Evolutionary conservation across 228 moss, liverwort and hornwort genomes (phyloP), one percentile per base, ranked within the genome.

Genomic region (Sphagnum magellanicum): DNA sequence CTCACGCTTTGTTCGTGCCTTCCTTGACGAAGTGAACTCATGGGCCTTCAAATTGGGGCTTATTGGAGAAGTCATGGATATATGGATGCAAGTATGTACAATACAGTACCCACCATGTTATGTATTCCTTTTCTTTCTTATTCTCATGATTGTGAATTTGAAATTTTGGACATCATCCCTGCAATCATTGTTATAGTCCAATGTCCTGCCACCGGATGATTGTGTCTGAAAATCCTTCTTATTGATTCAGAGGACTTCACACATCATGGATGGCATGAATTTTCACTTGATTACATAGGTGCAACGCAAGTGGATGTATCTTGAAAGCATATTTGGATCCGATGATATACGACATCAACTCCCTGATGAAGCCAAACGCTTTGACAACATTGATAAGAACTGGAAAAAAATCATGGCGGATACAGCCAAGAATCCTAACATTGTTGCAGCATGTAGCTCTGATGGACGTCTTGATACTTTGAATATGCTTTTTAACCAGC

Each of bases 231-330:
- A 32, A 32, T 32, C 32, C 32, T 32, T 32, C 32, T 32, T 32
- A 32, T 32, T 32, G 32, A 32, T 3, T 32, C 32, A 32, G 32
- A 32, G 32, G 32, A 32, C 32, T 32, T 32, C 32, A 32, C 32
- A 32, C 32, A 32, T 32, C 32, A 32, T 32, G 32, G 32, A 2
- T 32, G 32, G 32, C 32, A 32, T 32, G 32, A 32, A 32, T 32
- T 32, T 32, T 16, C 50, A 12, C 4, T 63, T 51, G 46, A 51
- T 69, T 32, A 32, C 32, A 32, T 32, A 94, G 92, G 86, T 94
- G 6, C 94, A 94, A 87, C 81, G 87, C 7, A 94, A 92, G 61
- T 94, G 94, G 94, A 87, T 87, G 81, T 94, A 94, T 17, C 88
- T 94, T 48, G 92, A 94, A 74, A 94, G 81, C 14, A 94, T 94